phyloP scores from a whole-genome alignment of 805 yeast genomes.

The Candida verbasci region DNA sequence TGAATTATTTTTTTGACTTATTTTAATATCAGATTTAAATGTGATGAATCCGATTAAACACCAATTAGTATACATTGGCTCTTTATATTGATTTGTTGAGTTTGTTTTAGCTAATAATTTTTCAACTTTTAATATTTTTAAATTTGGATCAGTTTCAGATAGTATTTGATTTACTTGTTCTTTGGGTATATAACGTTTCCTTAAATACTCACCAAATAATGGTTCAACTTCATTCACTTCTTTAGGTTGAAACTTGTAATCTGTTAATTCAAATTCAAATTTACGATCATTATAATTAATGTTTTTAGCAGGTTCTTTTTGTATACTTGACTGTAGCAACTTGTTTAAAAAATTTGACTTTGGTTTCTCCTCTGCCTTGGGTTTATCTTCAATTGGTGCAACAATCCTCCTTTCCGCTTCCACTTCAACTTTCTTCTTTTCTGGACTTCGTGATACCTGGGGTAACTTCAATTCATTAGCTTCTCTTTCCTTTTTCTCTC shows the following conservation, averaged over 20 bases:
- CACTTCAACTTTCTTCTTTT: background rate
- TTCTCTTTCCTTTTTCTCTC: background rate
- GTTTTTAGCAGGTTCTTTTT: slow-evolving; percentile 3
- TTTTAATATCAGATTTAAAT: slow-evolving; percentile 49
- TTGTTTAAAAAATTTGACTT: slow-evolving; percentile 16
- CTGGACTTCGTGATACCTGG: slow-evolving; percentile 14
- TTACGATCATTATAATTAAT: slow-evolving; percentile 21
- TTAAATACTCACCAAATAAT: slow-evolving; percentile 14
- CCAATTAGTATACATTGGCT: slow-evolving; percentile 75
- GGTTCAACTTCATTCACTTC: slow-evolving; percentile 18
- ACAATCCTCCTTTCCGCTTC: background rate
- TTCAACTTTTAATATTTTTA: slow-evolving; percentile 53
- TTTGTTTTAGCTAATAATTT: slow-evolving; percentile 59
- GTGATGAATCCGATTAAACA: slow-evolving; percentile 70
- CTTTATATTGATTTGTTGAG: slow-evolving; percentile 59
- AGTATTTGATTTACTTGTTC: slow-evolving; percentile 34
- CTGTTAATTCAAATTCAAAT: slow-evolving; percentile 20
- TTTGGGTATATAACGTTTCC: slow-evolving; percentile 44
- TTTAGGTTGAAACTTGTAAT: slow-evolving; percentile 1
- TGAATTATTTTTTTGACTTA: slow-evolving; percentile 39
- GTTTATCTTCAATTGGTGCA: background rate
- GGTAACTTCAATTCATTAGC: background rate
- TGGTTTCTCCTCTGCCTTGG: slow-evolving; percentile 5
- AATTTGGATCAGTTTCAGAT: slow-evolving; percentile 23
- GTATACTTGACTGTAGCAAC: slow-evolving; percentile 13